These are phyloP conservation scores for Epichloe festucae DNA, from an alignment of 2,329 filamentous ascomycete species.

Conservation along the genomic window DNA sequence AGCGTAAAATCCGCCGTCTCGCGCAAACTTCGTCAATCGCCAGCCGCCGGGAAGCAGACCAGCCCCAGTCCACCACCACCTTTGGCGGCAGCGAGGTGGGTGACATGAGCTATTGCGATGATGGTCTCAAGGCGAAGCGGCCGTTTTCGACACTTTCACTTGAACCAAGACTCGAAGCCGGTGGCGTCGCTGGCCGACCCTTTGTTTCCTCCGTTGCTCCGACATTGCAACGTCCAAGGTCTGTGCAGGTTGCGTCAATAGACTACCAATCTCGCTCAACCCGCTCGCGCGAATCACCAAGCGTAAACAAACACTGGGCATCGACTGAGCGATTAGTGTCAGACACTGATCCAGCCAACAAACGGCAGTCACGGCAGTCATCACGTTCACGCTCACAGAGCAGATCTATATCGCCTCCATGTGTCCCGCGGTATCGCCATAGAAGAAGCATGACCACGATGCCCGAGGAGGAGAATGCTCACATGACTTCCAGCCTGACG, in stretches of 20 bases:
- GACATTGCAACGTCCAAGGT: neutral
- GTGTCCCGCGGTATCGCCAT: slow-evolving; percentile 6
- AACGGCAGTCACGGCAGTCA: slow-evolving; percentile 2
- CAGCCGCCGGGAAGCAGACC: slow-evolving; percentile 2
- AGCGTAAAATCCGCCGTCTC: neutral
- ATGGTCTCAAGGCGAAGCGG: neutral
- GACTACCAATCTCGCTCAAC: neutral
- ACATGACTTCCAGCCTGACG: neutral
- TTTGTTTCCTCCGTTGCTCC: neutral
- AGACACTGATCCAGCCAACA: neutral
- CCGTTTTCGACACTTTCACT: neutral
- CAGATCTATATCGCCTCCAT: slow-evolving; percentile 7
- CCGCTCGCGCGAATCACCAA: neutral
- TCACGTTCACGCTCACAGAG: neutral
- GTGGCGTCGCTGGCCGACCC: neutral
- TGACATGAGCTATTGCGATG: neutral
- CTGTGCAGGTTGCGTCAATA: neutral
- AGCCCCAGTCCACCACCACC: neutral
- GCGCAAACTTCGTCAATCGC: slow-evolving; percentile 1
- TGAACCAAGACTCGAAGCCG: neutral
- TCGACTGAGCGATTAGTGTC: neutral
- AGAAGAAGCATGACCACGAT: neutral
- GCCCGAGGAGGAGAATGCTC: neutral
- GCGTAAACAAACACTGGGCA: neutral
- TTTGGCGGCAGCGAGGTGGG: slow-evolving; percentile 1